Percentiles rank a stretch among this genome's conserved stretches.
These are phyloP conservation scores for Jimgerdemannia lactiflua DNA, from an alignment of 192 early-diverging fungal species.

Conservation along the genomic window DNA sequence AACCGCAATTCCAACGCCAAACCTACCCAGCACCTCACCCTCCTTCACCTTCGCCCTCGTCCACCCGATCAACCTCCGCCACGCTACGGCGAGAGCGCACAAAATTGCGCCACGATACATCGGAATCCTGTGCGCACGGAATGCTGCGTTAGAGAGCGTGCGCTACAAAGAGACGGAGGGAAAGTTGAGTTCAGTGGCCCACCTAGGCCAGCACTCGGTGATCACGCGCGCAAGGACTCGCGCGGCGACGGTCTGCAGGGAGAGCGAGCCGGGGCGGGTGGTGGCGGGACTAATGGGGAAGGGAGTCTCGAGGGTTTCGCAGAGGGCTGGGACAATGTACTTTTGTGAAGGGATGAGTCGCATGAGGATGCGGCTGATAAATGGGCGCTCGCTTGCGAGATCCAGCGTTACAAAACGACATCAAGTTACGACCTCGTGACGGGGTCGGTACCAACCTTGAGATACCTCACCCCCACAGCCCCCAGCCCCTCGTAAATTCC, in stretches of 20 bases:
- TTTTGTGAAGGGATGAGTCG: background rate
- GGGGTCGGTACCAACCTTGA: slow-evolving; percentile 1
- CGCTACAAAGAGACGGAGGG: too few relatives aligned
- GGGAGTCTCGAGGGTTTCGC: slow-evolving; percentile 6
- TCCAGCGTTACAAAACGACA: too few relatives aligned
- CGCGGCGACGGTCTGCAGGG: slow-evolving; percentile 2
- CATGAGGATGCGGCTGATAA: too few relatives aligned
- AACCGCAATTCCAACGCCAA: background rate
- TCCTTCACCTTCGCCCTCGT: background rate
- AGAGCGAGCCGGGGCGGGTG: slow-evolving; percentile 42
- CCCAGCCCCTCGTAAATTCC: background rate
- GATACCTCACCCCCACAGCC: slow-evolving; percentile 15
- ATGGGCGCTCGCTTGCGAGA: too few relatives aligned
- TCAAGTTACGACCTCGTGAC: too few relatives aligned
- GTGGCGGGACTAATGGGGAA: slow-evolving; percentile 27
- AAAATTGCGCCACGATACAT: background rate
- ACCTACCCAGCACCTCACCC: background rate
- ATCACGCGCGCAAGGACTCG: background rate
- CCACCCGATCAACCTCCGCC: background rate
- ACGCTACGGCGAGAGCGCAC: background rate
- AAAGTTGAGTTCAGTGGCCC: too few relatives aligned
- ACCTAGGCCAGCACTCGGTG: background rate
- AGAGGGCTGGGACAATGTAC: background rate
- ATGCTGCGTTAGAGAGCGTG: too few relatives aligned
- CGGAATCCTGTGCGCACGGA: background rate